phyloP scores from a whole-genome alignment of 345 rosid species.

The Eucalyptus virginea region DNA sequence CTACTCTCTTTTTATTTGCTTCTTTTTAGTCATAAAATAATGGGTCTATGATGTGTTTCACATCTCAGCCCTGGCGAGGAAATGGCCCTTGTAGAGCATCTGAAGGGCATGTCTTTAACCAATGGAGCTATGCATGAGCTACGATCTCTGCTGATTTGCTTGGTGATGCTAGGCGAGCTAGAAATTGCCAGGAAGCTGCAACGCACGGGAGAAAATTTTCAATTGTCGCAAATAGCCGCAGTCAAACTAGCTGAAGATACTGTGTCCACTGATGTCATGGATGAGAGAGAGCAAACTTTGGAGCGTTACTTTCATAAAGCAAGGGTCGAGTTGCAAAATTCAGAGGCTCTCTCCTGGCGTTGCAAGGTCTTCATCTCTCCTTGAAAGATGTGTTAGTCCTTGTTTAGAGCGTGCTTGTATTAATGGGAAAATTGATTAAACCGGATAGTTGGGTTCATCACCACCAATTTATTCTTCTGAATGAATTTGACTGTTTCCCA shows the following conservation, averaged over 20 bases:
- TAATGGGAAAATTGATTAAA: background rate
- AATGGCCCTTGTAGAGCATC: constrained; percentile 86
- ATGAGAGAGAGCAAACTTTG: constrained; percentile 47
- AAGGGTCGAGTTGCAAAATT: constrained; percentile 20
- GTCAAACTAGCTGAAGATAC: constrained; percentile 77
- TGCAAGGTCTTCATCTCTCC: constrained; percentile 53
- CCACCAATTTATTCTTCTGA: background rate
- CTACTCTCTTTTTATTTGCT: background rate
- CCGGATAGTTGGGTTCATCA: background rate
- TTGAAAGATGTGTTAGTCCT: constrained; percentile 4
- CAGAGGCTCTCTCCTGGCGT: constrained; percentile 67
- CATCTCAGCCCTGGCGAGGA: constrained; percentile 77
- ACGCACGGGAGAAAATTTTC: constrained; percentile 55
- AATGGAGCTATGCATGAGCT: constrained; percentile 72
- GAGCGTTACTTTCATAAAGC: constrained; percentile 33
- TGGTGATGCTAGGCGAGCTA: constrained; percentile 59
- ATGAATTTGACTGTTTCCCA: background rate
- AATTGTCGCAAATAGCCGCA: constrained; percentile 69
- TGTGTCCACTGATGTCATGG: constrained; percentile 28
- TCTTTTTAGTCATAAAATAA: background rate
- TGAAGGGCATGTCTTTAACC: constrained; percentile 71
- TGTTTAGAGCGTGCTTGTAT: background rate
- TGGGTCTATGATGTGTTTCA: constrained; percentile 1
- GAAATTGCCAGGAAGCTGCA: constrained; percentile 70
- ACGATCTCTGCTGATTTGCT: constrained; percentile 56